These are phyloP conservation scores for Mrakia hoshinonis DNA, from an alignment of 768 basidiomycete genomes.

Conservation along the genomic window DNA sequence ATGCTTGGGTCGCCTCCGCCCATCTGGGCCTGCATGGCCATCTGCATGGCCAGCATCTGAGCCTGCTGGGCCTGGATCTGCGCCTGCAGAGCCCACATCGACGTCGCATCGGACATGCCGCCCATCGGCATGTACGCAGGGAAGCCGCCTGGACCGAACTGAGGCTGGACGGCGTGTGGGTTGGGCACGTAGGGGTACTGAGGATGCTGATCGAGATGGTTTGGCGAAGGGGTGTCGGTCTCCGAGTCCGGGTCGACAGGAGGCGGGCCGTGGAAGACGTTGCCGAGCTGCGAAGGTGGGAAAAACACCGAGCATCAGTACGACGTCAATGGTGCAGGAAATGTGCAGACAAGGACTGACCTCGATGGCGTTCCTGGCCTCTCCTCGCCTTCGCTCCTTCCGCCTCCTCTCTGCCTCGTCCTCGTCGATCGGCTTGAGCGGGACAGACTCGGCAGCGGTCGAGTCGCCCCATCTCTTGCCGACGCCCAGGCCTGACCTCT, in stretches of 20 bases:
- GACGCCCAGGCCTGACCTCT: background rate
- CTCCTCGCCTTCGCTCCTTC: conserved; percentile 26
- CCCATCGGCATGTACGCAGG: background rate
- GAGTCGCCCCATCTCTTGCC: background rate
- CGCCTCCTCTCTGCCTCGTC: conserved; percentile 15
- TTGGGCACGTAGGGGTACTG: background rate
- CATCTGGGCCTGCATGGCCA: conserved; percentile 23
- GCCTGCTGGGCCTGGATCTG: conserved; percentile 29
- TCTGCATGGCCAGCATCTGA: conserved; percentile 27
- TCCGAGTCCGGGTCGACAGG: conserved; percentile 7
- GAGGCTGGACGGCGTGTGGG: background rate
- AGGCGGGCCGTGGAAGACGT: conserved; percentile 22
- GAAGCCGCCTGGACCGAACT: background rate
- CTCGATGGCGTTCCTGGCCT: conserved; percentile 28
- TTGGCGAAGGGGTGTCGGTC: background rate
- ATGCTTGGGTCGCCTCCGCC: conserved; percentile 20
- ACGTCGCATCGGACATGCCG: background rate
- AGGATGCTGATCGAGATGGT: background rate
- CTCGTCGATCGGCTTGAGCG: conserved; percentile 9
- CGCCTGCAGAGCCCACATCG: conserved; percentile 19
- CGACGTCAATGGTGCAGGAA: too few species aligned
- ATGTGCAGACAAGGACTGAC: background rate
- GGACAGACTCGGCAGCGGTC: background rate
- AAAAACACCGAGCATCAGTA: background rate
- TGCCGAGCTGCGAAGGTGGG: conserved; percentile 11